Conservation (phyloP, 2,329 filamentous ascomycete genomes). For the Tolypocladium endophyticum region DNA sequence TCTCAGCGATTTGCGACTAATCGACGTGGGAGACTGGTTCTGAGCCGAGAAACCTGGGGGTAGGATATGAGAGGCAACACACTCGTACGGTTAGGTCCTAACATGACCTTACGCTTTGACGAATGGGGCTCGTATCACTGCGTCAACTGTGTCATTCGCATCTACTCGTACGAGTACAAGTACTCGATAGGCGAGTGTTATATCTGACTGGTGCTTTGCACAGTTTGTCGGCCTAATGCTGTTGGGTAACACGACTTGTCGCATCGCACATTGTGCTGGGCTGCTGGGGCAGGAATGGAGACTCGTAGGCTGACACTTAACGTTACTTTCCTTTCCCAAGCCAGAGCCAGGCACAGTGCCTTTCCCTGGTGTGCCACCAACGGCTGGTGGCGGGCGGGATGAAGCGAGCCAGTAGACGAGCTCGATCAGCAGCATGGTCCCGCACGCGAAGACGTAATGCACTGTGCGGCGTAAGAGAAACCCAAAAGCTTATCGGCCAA, state of each 20-base stretch:
- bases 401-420: background rate
- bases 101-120: background rate
- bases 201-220: background rate
- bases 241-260: background rate
- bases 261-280: background rate
- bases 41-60: background rate
- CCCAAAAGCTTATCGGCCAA: background rate
- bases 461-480: background rate
- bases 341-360: background rate
- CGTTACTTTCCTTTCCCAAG: background rate
- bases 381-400: background rate
- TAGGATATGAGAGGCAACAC: background rate
- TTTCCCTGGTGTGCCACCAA: background rate
- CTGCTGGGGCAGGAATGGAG: background rate
- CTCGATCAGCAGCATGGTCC: background rate
- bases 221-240: background rate
- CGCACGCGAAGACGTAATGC: background rate
- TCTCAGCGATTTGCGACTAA: background rate
- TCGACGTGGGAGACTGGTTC: background rate
- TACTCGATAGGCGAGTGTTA: background rate
- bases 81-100: no score
- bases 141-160: no score
- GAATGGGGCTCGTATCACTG: background rate
- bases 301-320: background rate
- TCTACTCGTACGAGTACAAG: no score